Evolutionary conservation across 78 protist species (phyloP).

Genomic region (Trichosphaerium sp.): DNA sequence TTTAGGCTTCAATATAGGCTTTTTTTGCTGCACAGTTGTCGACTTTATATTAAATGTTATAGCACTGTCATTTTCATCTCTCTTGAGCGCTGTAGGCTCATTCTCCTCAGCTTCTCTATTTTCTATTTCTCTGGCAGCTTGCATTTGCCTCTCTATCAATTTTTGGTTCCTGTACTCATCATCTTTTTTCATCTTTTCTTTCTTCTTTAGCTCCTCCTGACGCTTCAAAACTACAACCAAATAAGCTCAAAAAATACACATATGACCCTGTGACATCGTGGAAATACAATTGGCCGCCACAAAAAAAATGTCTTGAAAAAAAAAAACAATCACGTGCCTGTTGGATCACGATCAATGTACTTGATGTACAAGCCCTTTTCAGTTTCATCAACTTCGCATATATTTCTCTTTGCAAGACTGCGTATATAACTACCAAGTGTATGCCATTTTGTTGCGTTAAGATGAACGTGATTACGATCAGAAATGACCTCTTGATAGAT

Average conservation of each 20-base stretch:
- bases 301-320: no score
- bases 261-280: no score
- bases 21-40: no score
- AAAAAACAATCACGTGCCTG: no score
- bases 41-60: no score
- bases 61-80: no score
- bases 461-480: conserved; percentile 70
- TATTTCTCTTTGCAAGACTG: conserved; percentile 61
- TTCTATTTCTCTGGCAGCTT: neutral
- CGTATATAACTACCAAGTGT: conserved; percentile 63
- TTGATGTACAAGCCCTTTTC: conserved; percentile 75
- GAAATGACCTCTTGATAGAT: conserved; percentile 61
- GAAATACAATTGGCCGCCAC: no score
- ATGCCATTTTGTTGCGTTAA: conserved; percentile 71
- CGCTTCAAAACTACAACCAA: neutral
- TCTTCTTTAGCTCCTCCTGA: conserved; percentile 1
- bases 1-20: no score
- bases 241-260: no score
- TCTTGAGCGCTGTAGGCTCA: no score
- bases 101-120: no score
- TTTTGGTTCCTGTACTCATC: conserved; percentile 31
- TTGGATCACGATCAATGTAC: conserved; percentile 67
- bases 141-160: conserved; percentile 22
- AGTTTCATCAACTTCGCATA: conserved; percentile 71
- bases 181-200: conserved; percentile 10